phyloP scores from a whole-genome alignment of 108 stramenopile species.

The Skeletonema potamos region DNA sequence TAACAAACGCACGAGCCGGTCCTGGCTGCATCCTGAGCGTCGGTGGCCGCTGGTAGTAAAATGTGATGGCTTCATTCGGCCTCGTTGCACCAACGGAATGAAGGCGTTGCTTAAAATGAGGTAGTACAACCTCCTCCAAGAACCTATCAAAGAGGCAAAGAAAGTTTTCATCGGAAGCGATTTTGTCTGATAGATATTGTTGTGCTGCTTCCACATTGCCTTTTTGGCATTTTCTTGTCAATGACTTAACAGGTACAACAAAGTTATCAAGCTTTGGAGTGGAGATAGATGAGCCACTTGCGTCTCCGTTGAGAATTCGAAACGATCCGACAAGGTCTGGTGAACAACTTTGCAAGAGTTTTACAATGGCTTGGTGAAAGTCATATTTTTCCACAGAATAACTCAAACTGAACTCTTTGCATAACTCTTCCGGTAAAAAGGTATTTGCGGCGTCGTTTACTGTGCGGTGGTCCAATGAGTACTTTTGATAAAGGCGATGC shows the following conservation, averaged over 20 bases:
- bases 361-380: slow-evolving; percentile 48
- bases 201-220: slow-evolving; percentile 71
- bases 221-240: slow-evolving; percentile 64
- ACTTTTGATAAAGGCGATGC: neutral
- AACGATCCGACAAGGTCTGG: slow-evolving; percentile 57
- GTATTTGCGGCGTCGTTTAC: slow-evolving; percentile 74
- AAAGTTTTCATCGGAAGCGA: slow-evolving; percentile 60
- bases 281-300: slow-evolving; percentile 13
- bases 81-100: slow-evolving; percentile 10
- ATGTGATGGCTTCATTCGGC: slow-evolving; percentile 41
- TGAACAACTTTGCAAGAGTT: slow-evolving; percentile 56
- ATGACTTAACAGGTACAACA: slow-evolving; percentile 56
- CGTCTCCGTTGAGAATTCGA: neutral
- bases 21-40: slow-evolving; percentile 89
- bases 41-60: slow-evolving; percentile 88
- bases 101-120: slow-evolving; percentile 66
- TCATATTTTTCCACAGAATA: slow-evolving; percentile 55
- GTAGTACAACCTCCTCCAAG: slow-evolving; percentile 62
- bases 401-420: slow-evolving; percentile 47
- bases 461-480: slow-evolving; percentile 54
- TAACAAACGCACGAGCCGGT: slow-evolving; percentile 72
- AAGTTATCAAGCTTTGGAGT: slow-evolving; percentile 65
- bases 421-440: slow-evolving; percentile 58
- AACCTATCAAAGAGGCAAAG: slow-evolving; percentile 71
- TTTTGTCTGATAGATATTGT: slow-evolving; percentile 70